Percentiles rank a stretch among this genome's conserved stretches.
phyloP scores from a whole-genome alignment of 495 filamentous ascomycete species.

The Oidiodendron maius region DNA sequence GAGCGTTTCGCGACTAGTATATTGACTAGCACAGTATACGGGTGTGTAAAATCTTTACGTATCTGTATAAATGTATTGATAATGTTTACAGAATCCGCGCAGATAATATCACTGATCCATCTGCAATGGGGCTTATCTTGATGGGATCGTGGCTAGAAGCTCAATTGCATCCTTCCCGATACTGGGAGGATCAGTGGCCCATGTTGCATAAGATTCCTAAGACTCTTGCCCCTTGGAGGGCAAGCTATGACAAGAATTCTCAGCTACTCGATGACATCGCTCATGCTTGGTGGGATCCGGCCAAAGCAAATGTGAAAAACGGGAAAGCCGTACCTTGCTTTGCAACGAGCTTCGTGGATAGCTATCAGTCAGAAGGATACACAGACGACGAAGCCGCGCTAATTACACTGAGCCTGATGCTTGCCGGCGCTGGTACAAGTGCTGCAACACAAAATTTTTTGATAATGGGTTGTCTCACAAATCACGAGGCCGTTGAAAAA shows the following conservation, averaged over 20 bases:
- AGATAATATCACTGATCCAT: not conserved
- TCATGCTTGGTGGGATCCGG: slow-evolving; percentile 31
- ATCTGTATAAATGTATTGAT: not conserved
- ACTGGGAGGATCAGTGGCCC: not conserved
- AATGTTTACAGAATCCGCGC: not conserved
- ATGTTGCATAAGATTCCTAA: not conserved
- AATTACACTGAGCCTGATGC: not conserved
- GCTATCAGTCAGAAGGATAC: not conserved
- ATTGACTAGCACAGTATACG: not conserved
- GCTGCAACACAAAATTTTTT: not conserved
- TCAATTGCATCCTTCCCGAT: not conserved
- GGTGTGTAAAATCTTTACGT: not conserved
- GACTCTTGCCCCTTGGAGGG: not conserved
- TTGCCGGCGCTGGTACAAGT: not conserved
- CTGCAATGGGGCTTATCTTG: no score
- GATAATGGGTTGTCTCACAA: not conserved
- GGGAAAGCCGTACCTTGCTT: slow-evolving; percentile 26
- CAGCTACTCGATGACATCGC: not conserved
- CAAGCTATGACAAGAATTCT: no score
- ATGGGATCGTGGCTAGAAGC: no score
- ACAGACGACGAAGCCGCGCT: not conserved
- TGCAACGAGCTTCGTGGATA: not conserved
- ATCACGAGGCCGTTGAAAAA: not conserved
- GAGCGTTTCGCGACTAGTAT: not conserved
- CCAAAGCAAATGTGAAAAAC: slow-evolving; percentile 26